Base-by-base conservation (phyloP, 2,329 filamentous ascomycete species). In the Penicillium sp. region DNA sequence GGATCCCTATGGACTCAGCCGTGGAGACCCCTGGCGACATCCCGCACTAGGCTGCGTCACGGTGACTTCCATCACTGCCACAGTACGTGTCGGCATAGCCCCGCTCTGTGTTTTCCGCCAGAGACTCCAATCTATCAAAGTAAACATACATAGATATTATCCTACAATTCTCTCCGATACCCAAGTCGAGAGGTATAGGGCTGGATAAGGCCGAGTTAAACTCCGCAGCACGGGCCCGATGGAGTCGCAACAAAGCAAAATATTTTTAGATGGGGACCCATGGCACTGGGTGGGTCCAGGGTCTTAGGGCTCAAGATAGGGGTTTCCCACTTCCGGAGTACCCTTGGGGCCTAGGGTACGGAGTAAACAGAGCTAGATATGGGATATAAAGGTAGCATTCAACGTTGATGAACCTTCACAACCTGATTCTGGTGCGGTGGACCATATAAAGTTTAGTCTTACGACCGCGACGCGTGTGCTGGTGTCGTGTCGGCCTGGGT, bases 271-370 rank as follows among this genome's bases (percentile, higher is more conserved):
- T n/a, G 23, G n/a, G 14, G 39, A 48, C 24, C 54, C 45, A 39
- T 50, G 49, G 55, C 18, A 40, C 43, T 23, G 1, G 5, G 61
- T 63, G 61, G 61, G 57, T 63, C 55, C 59, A 63, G 59, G 57
- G 55, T 63, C 59, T 33, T 57, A 54, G 52, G 51, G 42, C 18
- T 51, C 10, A 11, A 33, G 31, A 33, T 45, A 54, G 40, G 52
- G 46, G 52, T 40, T 21, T 14, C 5, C 31, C 9, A 33, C 31
- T 13, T 29, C 26, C 11, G n/a, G n/a, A n/a, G n/a, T n/a, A n/a
- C n/a, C n/a, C n/a, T n/a, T n/a, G n/a, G n/a, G n/a, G n/a, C n/a
- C n/a, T n/a, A n/a, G n/a, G n/a, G n/a, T n/a, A n/a, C n/a, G n/a
- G n/a, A n/a, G n/a, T n/a, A n/a, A n/a, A n/a, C n/a, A n/a, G n/a